phyloP scores from a whole-genome alignment of 345 rosid genomes.

The Eucalyptus camaldulensis region DNA sequence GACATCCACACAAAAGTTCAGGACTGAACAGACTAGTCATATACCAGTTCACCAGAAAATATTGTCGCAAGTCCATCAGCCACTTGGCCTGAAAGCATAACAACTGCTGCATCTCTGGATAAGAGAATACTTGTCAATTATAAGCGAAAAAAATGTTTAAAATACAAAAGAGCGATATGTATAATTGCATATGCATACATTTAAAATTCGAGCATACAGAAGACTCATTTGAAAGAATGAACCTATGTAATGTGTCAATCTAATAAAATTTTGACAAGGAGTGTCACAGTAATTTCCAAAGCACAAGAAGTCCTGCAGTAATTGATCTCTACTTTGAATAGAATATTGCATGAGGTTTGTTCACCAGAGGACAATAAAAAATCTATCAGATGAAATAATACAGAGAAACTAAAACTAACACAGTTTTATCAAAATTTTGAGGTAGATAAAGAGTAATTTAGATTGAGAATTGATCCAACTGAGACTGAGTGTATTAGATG shows the following conservation, averaged over 20 bases:
- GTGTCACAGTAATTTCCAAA: neutral
- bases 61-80: conserved; percentile 87
- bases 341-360: neutral
- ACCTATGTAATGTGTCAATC: neutral
- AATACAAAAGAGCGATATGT: neutral
- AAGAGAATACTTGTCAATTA: neutral
- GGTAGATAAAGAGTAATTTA: neutral
- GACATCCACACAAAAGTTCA: neutral
- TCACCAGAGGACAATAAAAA: neutral
- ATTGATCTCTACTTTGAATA: neutral
- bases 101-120: conserved; percentile 71
- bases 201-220: neutral
- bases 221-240: neutral
- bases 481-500: neutral
- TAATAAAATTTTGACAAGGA: neutral
- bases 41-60: conserved; percentile 87
- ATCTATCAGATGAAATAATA: neutral
- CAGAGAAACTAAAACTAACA: neutral
- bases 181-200: neutral
- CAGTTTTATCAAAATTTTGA: neutral
- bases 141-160: neutral
- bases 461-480: neutral
- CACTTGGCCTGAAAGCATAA: conserved; percentile 92
- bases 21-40: neutral
- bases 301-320: neutral